Conservation (phyloP, 129 eudicot genomes). For the Escallonia herrerae region DNA sequence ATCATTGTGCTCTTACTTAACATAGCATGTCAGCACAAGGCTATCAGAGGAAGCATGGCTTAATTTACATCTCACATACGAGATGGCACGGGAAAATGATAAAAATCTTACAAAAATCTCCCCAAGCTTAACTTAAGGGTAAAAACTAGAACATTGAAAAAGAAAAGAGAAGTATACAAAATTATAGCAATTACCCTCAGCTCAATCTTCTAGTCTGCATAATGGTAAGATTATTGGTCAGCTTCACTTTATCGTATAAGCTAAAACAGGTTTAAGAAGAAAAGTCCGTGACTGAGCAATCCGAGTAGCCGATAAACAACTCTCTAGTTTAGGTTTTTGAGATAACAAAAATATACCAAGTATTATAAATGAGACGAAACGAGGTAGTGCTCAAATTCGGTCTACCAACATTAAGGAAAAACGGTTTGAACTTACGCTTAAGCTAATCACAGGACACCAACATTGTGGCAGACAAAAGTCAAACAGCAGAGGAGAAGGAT, state of each 20-base stretch:
- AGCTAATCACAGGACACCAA: constrained; percentile 32
- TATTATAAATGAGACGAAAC: constrained; percentile 13
- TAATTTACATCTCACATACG: background rate
- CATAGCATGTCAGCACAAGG: no score
- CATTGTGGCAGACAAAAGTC: constrained; percentile 9
- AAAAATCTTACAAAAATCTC: background rate
- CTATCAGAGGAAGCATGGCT: background rate
- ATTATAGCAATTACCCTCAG: background rate
- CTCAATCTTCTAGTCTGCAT: background rate
- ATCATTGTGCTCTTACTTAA: no score
- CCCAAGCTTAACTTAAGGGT: no score
- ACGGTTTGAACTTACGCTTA: constrained; percentile 28
- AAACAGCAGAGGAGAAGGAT: constrained; percentile 11
- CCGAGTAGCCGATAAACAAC: background rate
- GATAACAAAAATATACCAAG: constrained; percentile 5
- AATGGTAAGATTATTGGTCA: background rate
- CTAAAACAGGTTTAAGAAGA: background rate
- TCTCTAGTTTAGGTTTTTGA: background rate
- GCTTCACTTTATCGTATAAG: background rate
- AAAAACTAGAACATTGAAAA: no score
- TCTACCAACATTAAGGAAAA: constrained; percentile 20
- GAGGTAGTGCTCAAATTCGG: constrained; percentile 20
- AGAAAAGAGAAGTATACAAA: no score
- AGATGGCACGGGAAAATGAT: background rate
- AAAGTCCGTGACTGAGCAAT: background rate